Percentiles rank a stretch among this genome's conserved stretches.
Evolutionary conservation across 192 early-diverging fungal genomes (phyloP).

Genomic region (Coemansia sp.): DNA sequence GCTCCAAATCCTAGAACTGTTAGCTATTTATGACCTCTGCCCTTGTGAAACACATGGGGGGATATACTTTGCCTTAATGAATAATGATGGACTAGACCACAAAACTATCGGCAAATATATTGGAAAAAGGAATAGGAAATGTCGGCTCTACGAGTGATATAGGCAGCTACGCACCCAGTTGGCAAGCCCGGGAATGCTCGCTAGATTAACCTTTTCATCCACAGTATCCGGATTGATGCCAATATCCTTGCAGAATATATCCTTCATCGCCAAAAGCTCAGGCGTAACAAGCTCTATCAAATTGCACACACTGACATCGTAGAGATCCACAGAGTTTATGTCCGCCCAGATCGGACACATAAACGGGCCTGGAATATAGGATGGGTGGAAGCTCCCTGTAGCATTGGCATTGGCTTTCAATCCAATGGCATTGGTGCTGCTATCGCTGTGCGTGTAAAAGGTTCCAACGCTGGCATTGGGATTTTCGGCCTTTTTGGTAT

Average conservation of each 20-base stretch:
- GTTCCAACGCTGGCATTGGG: background rate
- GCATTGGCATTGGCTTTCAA: slow-evolving; percentile 34
- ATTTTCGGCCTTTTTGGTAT: background rate
- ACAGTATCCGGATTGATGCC: slow-evolving; percentile 36
- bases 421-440: slow-evolving; percentile 21
- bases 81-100: too few relatives aligned
- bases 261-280: slow-evolving; percentile 50
- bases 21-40: too few relatives aligned
- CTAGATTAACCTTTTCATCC: slow-evolving; percentile 40
- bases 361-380: slow-evolving; percentile 45
- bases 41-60: too few relatives aligned
- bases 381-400: slow-evolving; percentile 43
- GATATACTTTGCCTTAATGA: too few relatives aligned
- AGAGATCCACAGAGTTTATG: slow-evolving; percentile 49
- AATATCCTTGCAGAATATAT: slow-evolving; percentile 50
- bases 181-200: slow-evolving; percentile 38
- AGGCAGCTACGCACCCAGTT: slow-evolving; percentile 42
- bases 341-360: slow-evolving; percentile 55
- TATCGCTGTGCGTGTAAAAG: slow-evolving; percentile 26
- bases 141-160: slow-evolving; percentile 13
- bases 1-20: too few relatives aligned
- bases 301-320: slow-evolving; percentile 49
- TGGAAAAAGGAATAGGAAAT: too few relatives aligned
- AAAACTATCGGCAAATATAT: too few relatives aligned
- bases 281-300: slow-evolving; percentile 46